phyloP scores from a whole-genome alignment of 116 monocot species.

The Phalaenopsis hybrid region DNA sequence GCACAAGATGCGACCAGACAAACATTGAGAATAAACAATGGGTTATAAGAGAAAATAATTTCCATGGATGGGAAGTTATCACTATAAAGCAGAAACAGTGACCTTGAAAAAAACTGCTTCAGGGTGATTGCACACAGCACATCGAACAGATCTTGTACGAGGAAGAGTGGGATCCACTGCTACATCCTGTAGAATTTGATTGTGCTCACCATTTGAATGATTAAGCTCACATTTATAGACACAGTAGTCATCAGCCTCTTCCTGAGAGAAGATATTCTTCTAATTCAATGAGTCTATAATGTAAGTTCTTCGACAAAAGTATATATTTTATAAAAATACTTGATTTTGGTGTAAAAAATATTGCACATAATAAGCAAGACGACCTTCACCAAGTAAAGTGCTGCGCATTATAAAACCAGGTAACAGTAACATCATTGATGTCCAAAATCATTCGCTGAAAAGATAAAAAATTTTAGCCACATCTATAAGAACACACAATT shows the following conservation, averaged over 20 bases:
- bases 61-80: neutral
- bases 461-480: neutral
- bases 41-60: neutral
- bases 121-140: constrained; percentile 56
- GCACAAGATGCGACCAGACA: neutral
- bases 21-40: neutral
- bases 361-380: neutral
- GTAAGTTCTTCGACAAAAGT: neutral
- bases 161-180: constrained; percentile 77
- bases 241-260: constrained; percentile 65
- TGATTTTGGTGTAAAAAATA: neutral
- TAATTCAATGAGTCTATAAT: neutral
- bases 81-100: neutral
- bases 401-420: neutral
- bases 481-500: neutral
- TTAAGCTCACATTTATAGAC: constrained; percentile 69
- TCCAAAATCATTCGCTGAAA: neutral
- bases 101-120: constrained; percentile 89
- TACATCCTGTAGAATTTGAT: constrained; percentile 74
- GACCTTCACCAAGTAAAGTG: neutral
- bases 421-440: neutral
- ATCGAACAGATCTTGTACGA: constrained; percentile 64
- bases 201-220: constrained; percentile 52
- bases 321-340: neutral
- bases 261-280: constrained; percentile 15